Evolutionary conservation across 106 monocot species (phyloP).

Genomic region (Acorus calamus): DNA sequence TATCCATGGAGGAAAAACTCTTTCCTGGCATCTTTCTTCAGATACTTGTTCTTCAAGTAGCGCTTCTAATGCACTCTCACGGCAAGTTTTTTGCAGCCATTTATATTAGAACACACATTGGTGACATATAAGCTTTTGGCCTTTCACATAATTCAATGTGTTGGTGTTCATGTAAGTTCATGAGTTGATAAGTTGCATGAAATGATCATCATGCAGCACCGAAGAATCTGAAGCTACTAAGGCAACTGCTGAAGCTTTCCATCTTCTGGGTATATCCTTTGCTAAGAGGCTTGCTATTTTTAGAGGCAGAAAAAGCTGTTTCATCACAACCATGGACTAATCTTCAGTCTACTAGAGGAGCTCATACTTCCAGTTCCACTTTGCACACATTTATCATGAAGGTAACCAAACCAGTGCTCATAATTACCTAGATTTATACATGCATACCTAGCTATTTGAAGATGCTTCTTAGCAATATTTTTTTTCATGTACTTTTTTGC

Average conservation of each 20-base stretch:
- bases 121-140: neutral
- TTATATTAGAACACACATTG: neutral
- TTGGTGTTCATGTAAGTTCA: too few species aligned
- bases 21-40: conserved; percentile 73
- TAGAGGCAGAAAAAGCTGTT: conserved; percentile 25
- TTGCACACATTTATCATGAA: conserved; percentile 13
- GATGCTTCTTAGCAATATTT: neutral
- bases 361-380: neutral
- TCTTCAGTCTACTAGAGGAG: conserved; percentile 16
- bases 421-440: too few species aligned
- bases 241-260: conserved; percentile 28
- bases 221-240: conserved; percentile 30
- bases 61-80: conserved; percentile 14
- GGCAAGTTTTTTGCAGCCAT: conserved; percentile 13
- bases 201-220: conserved; percentile 20
- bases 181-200: too few species aligned
- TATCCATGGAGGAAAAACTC: conserved; percentile 50
- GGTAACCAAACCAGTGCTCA: conserved; percentile 14
- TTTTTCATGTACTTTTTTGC: neutral
- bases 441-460: neutral
- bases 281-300: neutral
- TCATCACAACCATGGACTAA: conserved; percentile 22
- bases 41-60: conserved; percentile 42
- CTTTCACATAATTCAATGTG: neutral
- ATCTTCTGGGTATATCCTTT: conserved; percentile 27